Percentiles rank a stretch among this genome's conserved stretches.
Evolutionary conservation across 2,329 filamentous ascomycete genomes (phyloP).

Genomic region (Tolypocladium album): DNA sequence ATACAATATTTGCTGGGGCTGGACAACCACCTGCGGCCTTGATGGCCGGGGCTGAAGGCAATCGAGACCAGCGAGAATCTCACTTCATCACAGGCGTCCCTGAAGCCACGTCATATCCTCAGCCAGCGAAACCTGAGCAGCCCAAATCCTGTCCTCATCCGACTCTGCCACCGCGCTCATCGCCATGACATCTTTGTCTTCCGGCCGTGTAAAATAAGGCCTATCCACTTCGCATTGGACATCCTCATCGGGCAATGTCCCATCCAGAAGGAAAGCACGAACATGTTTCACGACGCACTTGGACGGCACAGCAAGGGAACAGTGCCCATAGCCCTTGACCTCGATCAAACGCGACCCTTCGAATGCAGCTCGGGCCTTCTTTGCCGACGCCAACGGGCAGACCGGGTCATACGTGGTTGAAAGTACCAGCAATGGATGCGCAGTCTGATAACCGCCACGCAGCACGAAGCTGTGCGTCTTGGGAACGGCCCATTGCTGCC

Average conservation of each 20-base stretch:
- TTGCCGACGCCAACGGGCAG: constrained; percentile 32
- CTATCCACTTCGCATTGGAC: constrained; percentile 26
- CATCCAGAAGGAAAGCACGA: constrained; percentile 24
- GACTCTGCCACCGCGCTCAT: not conserved
- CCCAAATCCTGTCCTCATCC: constrained; percentile 5
- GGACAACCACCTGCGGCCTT: not conserved
- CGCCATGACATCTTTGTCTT: constrained; percentile 2
- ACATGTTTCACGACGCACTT: constrained; percentile 23
- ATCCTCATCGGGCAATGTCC: constrained; percentile 23
- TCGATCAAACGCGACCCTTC: constrained; percentile 26
- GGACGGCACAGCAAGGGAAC: constrained; percentile 25
- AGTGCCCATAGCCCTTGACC: constrained; percentile 31
- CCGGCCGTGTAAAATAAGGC: constrained; percentile 23
- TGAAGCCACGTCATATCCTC: not conserved
- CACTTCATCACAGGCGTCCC: not conserved
- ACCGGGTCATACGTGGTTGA: constrained; percentile 33
- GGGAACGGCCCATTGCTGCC: constrained; percentile 18
- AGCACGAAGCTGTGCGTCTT: constrained; percentile 17
- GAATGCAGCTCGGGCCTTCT: constrained; percentile 22
- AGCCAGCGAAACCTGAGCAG: constrained; percentile 3
- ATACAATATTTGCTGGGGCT: not conserved
- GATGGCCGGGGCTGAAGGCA: not conserved
- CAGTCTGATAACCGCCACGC: constrained; percentile 18
- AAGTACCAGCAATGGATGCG: constrained; percentile 19
- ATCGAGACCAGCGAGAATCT: not conserved